Evolutionary conservation across 768 basidiomycete genomes (phyloP).

Genomic region (Coprinopsis sp.): DNA sequence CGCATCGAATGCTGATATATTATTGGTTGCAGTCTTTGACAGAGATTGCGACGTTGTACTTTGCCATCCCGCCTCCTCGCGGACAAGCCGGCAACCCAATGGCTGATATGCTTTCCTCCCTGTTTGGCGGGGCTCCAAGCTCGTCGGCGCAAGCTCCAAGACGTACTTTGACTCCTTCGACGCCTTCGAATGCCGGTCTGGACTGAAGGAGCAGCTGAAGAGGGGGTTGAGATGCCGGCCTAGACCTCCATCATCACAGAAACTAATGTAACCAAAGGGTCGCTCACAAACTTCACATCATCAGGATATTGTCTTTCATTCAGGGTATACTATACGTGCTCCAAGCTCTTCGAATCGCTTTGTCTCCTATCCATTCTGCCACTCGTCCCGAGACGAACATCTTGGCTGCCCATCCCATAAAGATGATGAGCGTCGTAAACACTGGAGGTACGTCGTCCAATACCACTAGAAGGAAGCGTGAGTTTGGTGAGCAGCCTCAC

Average conservation of each 20-base stretch:
- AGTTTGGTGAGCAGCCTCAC: not conserved
- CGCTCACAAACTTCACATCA: not conserved
- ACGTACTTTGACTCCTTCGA: constrained; percentile 43
- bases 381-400: constrained; percentile 58
- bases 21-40: constrained; percentile 46
- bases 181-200: constrained; percentile 32
- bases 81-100: constrained; percentile 72
- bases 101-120: constrained; percentile 82
- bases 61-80: constrained; percentile 80
- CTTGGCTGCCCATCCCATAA: constrained; percentile 70
- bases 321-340: constrained; percentile 78
- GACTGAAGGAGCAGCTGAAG: constrained; percentile 31
- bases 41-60: constrained; percentile 73
- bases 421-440: constrained; percentile 70
- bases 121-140: constrained; percentile 78
- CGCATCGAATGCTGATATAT: not conserved
- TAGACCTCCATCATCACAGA: not conserved
- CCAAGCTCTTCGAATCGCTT: constrained; percentile 62
- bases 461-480: constrained; percentile 46
- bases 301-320: constrained; percentile 10
- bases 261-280: not conserved
- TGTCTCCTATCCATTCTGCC: constrained; percentile 63
- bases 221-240: not conserved
- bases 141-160: constrained; percentile 31
- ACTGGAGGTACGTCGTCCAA: constrained; percentile 72